Evolutionary conservation across 352 stramenopile genomes (phyloP), one percentile per base, ranked within the genome.

Genomic region (Blastocystis sp.): DNA sequence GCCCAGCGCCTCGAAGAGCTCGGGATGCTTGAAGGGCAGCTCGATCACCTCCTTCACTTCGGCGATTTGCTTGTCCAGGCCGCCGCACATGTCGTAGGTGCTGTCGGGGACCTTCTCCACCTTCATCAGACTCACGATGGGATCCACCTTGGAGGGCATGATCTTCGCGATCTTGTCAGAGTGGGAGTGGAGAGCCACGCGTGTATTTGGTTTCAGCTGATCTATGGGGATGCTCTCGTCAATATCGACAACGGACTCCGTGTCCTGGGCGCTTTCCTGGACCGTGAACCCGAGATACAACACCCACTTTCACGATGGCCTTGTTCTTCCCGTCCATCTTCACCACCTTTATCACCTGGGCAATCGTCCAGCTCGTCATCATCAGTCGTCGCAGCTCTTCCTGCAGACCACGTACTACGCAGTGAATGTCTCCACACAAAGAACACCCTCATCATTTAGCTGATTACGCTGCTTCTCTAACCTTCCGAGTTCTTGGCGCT

Each of bases 1-100:
- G 89, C 97, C 97, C 28, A 99, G 92, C 82, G 94, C 93, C 62
- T 99, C 96, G 90, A 99, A 99, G 4, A 99, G 93, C 91, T 99
- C 97, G 1, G 97, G 97, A 92, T 99, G 97, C 91, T 99, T 99
- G 91, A 99, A 99, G 1, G 97, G 97, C 23, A 99, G 92, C 91
- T 99, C 97, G 90, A 99, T 99, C 2, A 99, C 94, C 91, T 99
- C 97, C 91, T 99, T 99, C 90, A 99, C 99, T 92, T 99, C 97
- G 82, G 97, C 94, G 88, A 99, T 98, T 91, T 99, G 97, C 90
- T 99, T 98, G 90, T 98, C 95, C 38, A 99, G 91, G 71, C 97
- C 97, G 53, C 97, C 97, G 89, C 99, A 98, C 96, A 99, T 99
- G 91, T 99, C 97, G 91, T 99, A 99, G 3, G 97, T 99, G 48